phyloP scores from a whole-genome alignment of 1,284 basidiomycete genomes.

The Chiua sp. region DNA sequence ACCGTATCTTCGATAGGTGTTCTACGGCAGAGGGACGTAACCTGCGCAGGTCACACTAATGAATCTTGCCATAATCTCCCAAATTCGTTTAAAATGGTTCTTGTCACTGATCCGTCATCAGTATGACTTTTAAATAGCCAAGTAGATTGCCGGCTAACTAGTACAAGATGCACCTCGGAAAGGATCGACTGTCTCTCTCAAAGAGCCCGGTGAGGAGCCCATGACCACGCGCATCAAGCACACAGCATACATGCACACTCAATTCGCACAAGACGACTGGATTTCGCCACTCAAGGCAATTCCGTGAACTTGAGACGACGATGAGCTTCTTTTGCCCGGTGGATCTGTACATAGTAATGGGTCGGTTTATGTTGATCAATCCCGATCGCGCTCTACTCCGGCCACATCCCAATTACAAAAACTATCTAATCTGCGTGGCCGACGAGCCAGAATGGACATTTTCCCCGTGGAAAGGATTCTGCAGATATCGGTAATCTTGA shows the following conservation, averaged over 20 bases:
- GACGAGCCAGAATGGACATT: neutral
- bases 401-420: conserved; percentile 7
- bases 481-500: conserved; percentile 5
- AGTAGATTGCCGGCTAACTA: too few species aligned
- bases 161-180: conserved; percentile 25
- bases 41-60: too few species aligned
- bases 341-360: conserved; percentile 5
- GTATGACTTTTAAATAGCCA: too few species aligned
- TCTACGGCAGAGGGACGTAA: too few species aligned
- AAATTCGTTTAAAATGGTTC: too few species aligned
- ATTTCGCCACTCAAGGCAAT: conserved; percentile 9
- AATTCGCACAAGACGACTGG: conserved; percentile 15
- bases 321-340: conserved; percentile 3
- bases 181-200: conserved; percentile 25
- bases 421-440: neutral
- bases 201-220: conserved; percentile 1
- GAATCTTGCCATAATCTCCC: too few species aligned
- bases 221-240: conserved; percentile 16
- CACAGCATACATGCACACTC: conserved; percentile 35
- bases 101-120: too few species aligned
- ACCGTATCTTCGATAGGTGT: too few species aligned
- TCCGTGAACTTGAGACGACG: neutral
- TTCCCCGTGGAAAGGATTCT: neutral
- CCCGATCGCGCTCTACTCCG: conserved; percentile 33
- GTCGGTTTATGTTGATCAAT: conserved; percentile 24